Percentiles rank a stretch among this genome's conserved stretches.
Conservation (phyloP, 805 yeast species). For the Saccharomyces paradoxus region DNA sequence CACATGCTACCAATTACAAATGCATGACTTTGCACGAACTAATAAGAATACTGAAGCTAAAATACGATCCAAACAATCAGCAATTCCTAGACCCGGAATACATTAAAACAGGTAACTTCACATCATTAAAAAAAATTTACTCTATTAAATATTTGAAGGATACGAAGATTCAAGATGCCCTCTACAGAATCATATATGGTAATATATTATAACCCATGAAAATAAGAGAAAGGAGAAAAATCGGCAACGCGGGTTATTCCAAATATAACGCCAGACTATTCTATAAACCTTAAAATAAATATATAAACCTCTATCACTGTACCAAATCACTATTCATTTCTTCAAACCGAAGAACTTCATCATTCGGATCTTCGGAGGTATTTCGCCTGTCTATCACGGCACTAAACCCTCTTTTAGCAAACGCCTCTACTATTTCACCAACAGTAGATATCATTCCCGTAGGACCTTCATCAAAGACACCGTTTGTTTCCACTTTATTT, state of each 20-base stretch:
- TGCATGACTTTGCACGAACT: slow-evolving; percentile 20
- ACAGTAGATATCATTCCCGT: slow-evolving; percentile 62
- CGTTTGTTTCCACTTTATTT: slow-evolving; percentile 29
- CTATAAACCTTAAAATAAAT: neutral
- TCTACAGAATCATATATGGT: slow-evolving; percentile 28
- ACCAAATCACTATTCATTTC: slow-evolving; percentile 6
- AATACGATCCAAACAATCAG: slow-evolving; percentile 16
- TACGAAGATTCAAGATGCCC: slow-evolving; percentile 32
- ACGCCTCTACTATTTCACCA: slow-evolving; percentile 46
- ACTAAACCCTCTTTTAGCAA: slow-evolving; percentile 28
- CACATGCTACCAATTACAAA: slow-evolving; percentile 9
- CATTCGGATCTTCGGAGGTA: slow-evolving; percentile 1
- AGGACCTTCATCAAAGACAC: slow-evolving; percentile 51
- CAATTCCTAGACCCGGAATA: slow-evolving; percentile 17
- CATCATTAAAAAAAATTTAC: slow-evolving; percentile 17
- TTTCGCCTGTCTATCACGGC: neutral
- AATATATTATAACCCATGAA: slow-evolving; percentile 13
- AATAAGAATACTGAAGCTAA: slow-evolving; percentile 24
- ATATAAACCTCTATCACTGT: neutral
- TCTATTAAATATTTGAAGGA: slow-evolving; percentile 20
- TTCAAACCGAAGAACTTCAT: slow-evolving; percentile 6
- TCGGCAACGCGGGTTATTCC: neutral
- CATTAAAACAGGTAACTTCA: slow-evolving; percentile 27
- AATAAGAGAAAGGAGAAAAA: neutral
- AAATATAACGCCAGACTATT: neutral